phyloP scores from a whole-genome alignment of 192 early-diverging fungal species.

The Helicostylum pulchrum region DNA sequence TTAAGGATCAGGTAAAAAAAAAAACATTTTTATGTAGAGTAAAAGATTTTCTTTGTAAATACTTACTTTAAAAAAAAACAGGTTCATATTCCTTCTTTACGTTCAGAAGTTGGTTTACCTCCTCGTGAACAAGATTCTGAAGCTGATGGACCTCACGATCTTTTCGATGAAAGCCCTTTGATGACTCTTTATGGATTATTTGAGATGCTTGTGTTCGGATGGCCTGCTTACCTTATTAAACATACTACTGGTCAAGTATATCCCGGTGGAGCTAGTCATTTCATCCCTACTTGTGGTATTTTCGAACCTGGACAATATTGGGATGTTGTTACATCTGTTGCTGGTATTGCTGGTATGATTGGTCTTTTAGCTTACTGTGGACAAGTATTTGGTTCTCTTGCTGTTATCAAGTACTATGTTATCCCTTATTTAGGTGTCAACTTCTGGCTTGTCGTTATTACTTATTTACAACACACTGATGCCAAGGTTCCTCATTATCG shows the following conservation, averaged over 20 bases:
- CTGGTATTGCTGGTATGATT: slow-evolving; percentile 58
- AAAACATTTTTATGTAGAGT: not conserved
- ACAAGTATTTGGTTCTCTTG: slow-evolving; percentile 44
- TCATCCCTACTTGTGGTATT: slow-evolving; percentile 75
- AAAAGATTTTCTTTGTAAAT: not conserved
- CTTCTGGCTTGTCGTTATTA: slow-evolving; percentile 94
- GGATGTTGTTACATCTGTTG: slow-evolving; percentile 70
- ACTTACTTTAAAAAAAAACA: not conserved
- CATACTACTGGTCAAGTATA: slow-evolving; percentile 81
- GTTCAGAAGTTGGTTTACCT: slow-evolving; percentile 53
- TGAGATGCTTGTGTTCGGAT: slow-evolving; percentile 74
- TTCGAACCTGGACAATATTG: slow-evolving; percentile 72
- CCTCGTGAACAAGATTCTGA: slow-evolving; percentile 35
- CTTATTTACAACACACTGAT: slow-evolving; percentile 92
- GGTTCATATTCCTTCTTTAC: slow-evolving; percentile 76
- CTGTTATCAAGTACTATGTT: slow-evolving; percentile 81
- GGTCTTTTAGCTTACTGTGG: slow-evolving; percentile 48
- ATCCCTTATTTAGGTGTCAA: slow-evolving; percentile 90
- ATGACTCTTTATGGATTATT: slow-evolving; percentile 60
- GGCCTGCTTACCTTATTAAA: slow-evolving; percentile 81
- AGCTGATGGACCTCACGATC: slow-evolving; percentile 31
- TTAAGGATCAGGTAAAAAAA: slow-evolving; percentile 80
- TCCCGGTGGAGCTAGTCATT: slow-evolving; percentile 75
- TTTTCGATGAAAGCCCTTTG: slow-evolving; percentile 75
- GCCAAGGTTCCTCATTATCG: slow-evolving; percentile 81